These are phyloP conservation scores for Suillus bovinus DNA, from an alignment of 768 basidiomycete genomes.

Conservation along the genomic window DNA sequence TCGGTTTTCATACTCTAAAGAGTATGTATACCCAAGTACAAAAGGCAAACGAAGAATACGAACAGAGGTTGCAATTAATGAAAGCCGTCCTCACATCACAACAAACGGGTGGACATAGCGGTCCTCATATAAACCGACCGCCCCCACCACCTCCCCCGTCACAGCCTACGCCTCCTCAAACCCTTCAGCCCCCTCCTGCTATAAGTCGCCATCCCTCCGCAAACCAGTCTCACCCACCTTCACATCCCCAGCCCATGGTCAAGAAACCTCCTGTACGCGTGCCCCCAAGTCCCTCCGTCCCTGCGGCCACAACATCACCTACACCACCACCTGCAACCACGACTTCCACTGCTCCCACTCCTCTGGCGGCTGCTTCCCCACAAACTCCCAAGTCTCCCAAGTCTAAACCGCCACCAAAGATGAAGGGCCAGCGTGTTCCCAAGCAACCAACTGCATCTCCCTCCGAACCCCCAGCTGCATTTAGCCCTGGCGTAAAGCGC, in stretches of 20 bases:
- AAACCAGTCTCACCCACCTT: constrained; percentile 22
- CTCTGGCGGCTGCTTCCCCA: constrained; percentile 52
- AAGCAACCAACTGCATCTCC: constrained; percentile 38
- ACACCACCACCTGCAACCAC: constrained; percentile 59
- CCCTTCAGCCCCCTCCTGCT: constrained; percentile 19
- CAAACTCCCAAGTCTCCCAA: constrained; percentile 74
- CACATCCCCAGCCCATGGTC: constrained; percentile 16
- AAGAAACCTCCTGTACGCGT: constrained; percentile 18
- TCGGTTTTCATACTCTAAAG: constrained; percentile 40
- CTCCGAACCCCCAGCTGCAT: constrained; percentile 30
- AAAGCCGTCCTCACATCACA: constrained; percentile 15
- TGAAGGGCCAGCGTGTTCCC: constrained; percentile 37
- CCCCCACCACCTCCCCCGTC: constrained; percentile 16
- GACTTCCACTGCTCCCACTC: constrained; percentile 42
- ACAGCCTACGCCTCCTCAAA: constrained; percentile 20
- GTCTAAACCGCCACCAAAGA: constrained; percentile 48
- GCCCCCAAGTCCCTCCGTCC: constrained; percentile 26
- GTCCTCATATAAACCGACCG: constrained; percentile 4
- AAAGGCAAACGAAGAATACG: constrained; percentile 43
- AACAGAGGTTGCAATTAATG: constrained; percentile 27
- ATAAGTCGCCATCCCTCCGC: constrained; percentile 32
- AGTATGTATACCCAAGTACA: constrained; percentile 45
- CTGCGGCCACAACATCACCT: constrained; percentile 24
- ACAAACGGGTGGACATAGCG: constrained; percentile 2
- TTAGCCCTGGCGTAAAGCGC: constrained; percentile 34